Evolutionary conservation across 2,329 filamentous ascomycete species (phyloP), one percentile per base, ranked within the genome.

Genomic region (Emydomyces testavorans): DNA sequence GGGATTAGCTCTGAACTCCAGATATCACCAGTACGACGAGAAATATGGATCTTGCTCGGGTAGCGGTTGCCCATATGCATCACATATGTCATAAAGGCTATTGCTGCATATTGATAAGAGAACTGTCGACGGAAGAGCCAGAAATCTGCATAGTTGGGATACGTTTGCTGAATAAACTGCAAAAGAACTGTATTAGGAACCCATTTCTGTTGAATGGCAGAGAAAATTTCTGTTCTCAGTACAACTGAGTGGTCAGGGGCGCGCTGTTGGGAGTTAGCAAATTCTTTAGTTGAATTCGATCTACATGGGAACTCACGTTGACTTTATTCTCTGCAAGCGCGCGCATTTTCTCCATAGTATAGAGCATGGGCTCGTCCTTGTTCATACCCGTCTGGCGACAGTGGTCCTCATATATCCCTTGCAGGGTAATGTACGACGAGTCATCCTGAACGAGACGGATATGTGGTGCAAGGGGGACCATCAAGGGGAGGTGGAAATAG

Each of bases 121-220:
- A 98, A 94, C 56, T 94, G 89, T 50, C 89, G 82, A 50, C 92
- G 85, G 85, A 99, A 99, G 50, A 98, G 78, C 88, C 90, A 98
- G 73, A 96, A 95, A 59, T 95, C 89, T 38, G 85, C 79, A 65
- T 86, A 98, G 53, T 85, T 83, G 24, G 88, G 84, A 68, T 92
- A 96, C 4, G 81, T 85, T 55, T 77, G 74, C 62, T 89, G 85
- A 77, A 95, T 95, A 71, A 90, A 95, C 55, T 94, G 80, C 46
- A 94, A 76, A 18, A 83, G 82, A 51, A 96, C 72, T 2, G 79
- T 87, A 50, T 82, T 81, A 4, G 88, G 85, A 48, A 95, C 89
- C 77, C 83, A 93, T 63, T 89, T 90, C 64, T 93, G 84, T 66
- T 95, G 89, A 55, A 99, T 93, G 1, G 90, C 85, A 36, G 83